Evolutionary conservation across 345 rosid genomes (phyloP).

Genomic region (Combretum micranthum): DNA sequence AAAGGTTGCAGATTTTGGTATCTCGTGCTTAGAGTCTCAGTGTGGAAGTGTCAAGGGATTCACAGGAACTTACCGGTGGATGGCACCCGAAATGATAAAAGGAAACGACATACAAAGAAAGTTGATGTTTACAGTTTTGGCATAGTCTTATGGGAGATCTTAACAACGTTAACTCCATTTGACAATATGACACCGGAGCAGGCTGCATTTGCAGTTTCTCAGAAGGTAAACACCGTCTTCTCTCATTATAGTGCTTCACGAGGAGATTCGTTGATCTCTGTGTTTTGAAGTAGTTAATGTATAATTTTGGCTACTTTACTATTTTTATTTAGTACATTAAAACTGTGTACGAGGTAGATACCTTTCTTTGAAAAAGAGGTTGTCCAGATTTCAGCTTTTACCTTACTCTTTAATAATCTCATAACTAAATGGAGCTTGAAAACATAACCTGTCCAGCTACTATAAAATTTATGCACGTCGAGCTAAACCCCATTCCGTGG

Average conservation of each 20-base stretch:
- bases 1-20: constrained; percentile 78
- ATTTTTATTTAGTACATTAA: too few relatives aligned
- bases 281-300: neutral
- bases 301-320: neutral
- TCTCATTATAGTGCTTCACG: too few relatives aligned
- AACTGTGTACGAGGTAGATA: too few relatives aligned
- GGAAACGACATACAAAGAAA: constrained; percentile 68
- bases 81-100: constrained; percentile 86
- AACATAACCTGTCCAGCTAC: too few relatives aligned
- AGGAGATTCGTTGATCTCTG: too few relatives aligned
- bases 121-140: constrained; percentile 82
- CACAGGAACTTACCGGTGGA: constrained; percentile 78
- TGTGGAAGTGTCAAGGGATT: constrained; percentile 60
- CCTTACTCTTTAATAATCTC: too few relatives aligned
- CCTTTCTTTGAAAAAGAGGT: too few relatives aligned
- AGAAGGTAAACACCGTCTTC: constrained; percentile 38
- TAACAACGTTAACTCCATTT: constrained; percentile 60
- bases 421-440: too few relatives aligned
- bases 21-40: constrained; percentile 67
- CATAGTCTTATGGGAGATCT: constrained; percentile 74
- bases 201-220: constrained; percentile 81
- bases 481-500: too few relatives aligned
- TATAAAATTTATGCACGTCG: too few relatives aligned
- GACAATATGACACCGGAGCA: constrained; percentile 77
- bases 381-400: too few relatives aligned